Evolutionary conservation across 345 rosid species (phyloP), one percentile per base, ranked within the genome.

Genomic region (Gossypium bickii): DNA sequence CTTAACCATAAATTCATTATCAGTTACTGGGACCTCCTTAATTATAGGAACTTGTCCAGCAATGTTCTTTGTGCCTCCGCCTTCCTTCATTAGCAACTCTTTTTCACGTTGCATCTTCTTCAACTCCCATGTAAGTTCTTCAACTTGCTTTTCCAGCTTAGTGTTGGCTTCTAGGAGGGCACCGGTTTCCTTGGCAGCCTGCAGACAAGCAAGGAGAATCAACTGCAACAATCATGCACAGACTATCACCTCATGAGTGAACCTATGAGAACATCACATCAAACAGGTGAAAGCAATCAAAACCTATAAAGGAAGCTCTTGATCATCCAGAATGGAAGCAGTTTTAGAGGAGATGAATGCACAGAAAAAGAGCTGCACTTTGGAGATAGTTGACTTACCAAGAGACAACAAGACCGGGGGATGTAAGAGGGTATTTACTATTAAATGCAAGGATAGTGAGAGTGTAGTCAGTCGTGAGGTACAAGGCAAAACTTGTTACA

Each of bases 111-210:
- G 79, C 56, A 78, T 48, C 61, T 80, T 83, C 8, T 74, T 62
- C 74, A 82, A 76, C 66, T 18, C 85, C 91, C 92, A 87, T 9
- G 97, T 90, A 78, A 95, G 88, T 58, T 95, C 98, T 88, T 93
- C 94, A 71, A 95, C 91, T 82, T 95, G 85, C 86, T 91, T 91
- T 87, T 95, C 97, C 80, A 93, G 87, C 77, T 90, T 87, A 80
- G 75, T 87, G 78, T 95, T 95, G 78, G 93, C 98, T 73, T 88
- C 98, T 83, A 90, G 93, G 78, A 95, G 99, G 76, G 91, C 97
- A 72, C 93, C 97, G 22, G 94, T 88, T 86, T 95, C 97, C 85
- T 85, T 90, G 48, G 99, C 94, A 82, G 99, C 97, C 99, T 95
- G 83, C 70, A 77, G 52, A 41, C 41, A 82, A 58, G 70, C 76